These are phyloP conservation scores for Phytophthora constricta DNA, from an alignment of 352 stramenopile species.

Conservation along the genomic window DNA sequence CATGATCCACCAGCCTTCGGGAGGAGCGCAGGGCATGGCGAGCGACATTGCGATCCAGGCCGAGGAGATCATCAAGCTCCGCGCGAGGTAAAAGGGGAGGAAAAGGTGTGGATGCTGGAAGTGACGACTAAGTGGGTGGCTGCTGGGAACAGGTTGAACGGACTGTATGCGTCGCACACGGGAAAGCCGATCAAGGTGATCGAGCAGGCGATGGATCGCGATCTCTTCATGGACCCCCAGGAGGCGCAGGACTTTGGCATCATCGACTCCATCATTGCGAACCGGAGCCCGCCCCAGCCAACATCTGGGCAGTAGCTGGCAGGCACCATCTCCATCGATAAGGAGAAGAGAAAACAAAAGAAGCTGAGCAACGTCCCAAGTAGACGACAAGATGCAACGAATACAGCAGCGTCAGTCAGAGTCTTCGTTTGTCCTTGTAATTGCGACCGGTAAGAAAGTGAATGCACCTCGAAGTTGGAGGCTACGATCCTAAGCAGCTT, in stretches of 20 bases:
- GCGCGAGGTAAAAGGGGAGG: constrained; percentile 49
- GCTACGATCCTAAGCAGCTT: neutral
- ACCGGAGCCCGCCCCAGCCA: constrained; percentile 41
- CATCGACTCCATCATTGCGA: constrained; percentile 83
- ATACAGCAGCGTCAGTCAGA: neutral
- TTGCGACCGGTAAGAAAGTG: neutral
- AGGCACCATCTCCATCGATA: too few species aligned
- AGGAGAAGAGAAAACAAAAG: too few species aligned
- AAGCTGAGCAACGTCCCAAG: too few species aligned
- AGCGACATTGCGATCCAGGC: constrained; percentile 99
- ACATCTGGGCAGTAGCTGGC: constrained; percentile 14
- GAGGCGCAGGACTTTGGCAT: constrained; percentile 83
- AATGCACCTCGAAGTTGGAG: neutral
- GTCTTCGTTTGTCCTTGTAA: too few species aligned
- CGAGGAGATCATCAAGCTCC: constrained; percentile 97
- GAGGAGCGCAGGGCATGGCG: constrained; percentile 96
- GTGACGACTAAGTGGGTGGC: too few species aligned
- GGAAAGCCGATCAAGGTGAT: constrained; percentile 78
- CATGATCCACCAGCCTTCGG: constrained; percentile 98
- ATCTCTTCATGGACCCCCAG: constrained; percentile 86
- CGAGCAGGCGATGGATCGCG: constrained; percentile 88
- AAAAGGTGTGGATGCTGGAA: neutral
- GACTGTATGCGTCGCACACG: constrained; percentile 76
- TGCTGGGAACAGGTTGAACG: constrained; percentile 64
- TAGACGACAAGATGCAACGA: constrained; percentile 5